phyloP scores from a whole-genome alignment of 1,139 yeast species.

The Yarrowia galli region DNA sequence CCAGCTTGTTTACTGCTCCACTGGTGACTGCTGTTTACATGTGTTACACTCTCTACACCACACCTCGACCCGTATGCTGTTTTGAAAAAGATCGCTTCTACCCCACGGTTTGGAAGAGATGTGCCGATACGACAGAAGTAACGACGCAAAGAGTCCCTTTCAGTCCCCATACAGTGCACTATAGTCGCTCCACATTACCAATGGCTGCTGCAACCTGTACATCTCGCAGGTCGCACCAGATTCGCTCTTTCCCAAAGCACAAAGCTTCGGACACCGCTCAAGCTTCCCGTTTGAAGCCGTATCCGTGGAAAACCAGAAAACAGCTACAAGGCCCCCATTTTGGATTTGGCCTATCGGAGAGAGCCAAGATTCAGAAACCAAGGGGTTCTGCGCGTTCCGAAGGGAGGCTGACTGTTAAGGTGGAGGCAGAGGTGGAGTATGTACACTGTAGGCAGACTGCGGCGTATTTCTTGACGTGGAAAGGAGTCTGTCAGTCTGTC shows the following conservation, averaged over 20 bases:
- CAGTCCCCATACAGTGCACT: background rate
- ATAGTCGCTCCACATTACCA: background rate
- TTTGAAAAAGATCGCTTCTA: slow-evolving; percentile 15
- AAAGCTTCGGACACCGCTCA: slow-evolving; percentile 4
- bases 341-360: background rate
- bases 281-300: slow-evolving; percentile 1
- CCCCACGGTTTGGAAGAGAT: slow-evolving; percentile 16
- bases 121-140: slow-evolving; percentile 17
- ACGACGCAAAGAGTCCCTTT: background rate
- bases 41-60: background rate
- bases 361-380: background rate
- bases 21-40: background rate
- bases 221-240: slow-evolving; percentile 3
- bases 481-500: too few species aligned
- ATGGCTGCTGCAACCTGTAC: slow-evolving; percentile 4
- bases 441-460: too few species aligned
- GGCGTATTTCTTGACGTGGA: too few species aligned
- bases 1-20: too few species aligned
- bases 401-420: background rate
- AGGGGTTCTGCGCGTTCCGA: background rate
- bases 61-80: background rate
- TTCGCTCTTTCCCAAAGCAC: background rate
- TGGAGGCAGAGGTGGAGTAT: background rate
- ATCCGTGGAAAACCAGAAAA: slow-evolving; percentile 7
- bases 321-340: background rate